These are phyloP conservation scores for Pyrenophora seminiperda DNA, from an alignment of 2,329 filamentous ascomycete species.

Conservation along the genomic window DNA sequence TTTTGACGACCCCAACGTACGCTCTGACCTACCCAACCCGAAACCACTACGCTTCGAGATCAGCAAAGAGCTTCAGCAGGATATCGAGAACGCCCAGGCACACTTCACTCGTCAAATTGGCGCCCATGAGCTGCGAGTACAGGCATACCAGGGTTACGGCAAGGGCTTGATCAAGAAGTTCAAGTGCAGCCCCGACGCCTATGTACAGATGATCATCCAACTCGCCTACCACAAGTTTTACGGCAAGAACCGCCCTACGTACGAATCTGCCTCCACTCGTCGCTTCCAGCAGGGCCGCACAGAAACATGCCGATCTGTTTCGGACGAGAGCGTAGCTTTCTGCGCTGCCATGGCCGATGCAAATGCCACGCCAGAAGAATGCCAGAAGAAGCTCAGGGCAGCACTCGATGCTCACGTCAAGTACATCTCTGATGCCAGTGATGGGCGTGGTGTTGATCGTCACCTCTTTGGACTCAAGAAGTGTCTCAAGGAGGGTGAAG, in stretches of 20 bases:
- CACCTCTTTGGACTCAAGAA: conserved; percentile 98
- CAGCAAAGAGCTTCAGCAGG: conserved; percentile 71
- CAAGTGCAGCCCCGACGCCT: conserved; percentile 96
- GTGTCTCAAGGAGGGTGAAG: conserved; percentile 78
- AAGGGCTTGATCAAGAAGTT: conserved; percentile 99
- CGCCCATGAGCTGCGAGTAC: conserved; percentile 87
- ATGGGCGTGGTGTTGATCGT: conserved; percentile 92
- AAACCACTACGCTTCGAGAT: conserved; percentile 77
- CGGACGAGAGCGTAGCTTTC: conserved; percentile 88
- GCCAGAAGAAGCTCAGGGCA: conserved; percentile 76
- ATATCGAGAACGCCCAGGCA: conserved; percentile 76
- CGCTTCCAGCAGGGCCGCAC: conserved; percentile 96
- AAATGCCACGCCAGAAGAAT: conserved; percentile 65
- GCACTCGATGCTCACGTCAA: conserved; percentile 82
- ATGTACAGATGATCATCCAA: conserved; percentile 98
- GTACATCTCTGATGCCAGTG: conserved; percentile 87
- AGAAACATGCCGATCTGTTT: conserved; percentile 91
- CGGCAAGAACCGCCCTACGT: conserved; percentile 95
- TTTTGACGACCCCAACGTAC: conserved; percentile 76
- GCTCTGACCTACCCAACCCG: conserved; percentile 84
- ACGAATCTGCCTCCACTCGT: conserved; percentile 92
- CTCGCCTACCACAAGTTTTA: conserved; percentile 99
- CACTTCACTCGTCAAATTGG: conserved; percentile 84
- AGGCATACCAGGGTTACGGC: conserved; percentile 96
- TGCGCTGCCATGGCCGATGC: conserved; percentile 84